A percentile compares a stretch with the other conserved stretches of the same genome.
Conservation (phyloP, 2,329 filamentous ascomycete species). For the Neofusicoccum umdonicola region DNA sequence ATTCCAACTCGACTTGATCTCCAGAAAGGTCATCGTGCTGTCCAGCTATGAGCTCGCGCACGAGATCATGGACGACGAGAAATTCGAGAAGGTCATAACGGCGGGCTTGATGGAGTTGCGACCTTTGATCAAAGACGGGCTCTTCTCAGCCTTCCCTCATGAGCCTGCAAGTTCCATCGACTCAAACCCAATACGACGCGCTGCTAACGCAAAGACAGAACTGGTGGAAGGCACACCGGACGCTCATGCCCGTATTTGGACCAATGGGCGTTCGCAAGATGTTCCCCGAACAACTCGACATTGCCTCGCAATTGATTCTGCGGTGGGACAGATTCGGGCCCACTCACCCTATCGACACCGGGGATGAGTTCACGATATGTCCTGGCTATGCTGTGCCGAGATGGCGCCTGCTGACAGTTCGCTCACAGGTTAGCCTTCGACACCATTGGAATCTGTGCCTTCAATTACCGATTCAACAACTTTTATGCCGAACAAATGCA, state of each 20-base stretch:
- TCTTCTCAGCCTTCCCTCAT: constrained; percentile 21
- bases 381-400: too few relatives aligned
- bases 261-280: constrained; percentile 41
- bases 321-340: constrained; percentile 49
- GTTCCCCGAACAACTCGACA: constrained; percentile 30
- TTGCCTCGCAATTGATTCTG: constrained; percentile 33
- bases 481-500: constrained; percentile 69
- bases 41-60: constrained; percentile 24
- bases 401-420: background rate
- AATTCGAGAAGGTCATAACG: constrained; percentile 20
- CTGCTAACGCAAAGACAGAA: constrained; percentile 15
- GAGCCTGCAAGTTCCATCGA: constrained; percentile 14
- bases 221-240: constrained; percentile 37
- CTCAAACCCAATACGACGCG: background rate
- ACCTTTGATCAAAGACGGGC: constrained; percentile 18
- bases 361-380: constrained; percentile 63
- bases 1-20: constrained; percentile 55
- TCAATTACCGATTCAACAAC: constrained; percentile 72
- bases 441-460: constrained; percentile 68
- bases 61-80: constrained; percentile 19
- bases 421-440: constrained; percentile 63
- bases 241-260: constrained; percentile 49
- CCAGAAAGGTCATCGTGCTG: constrained; percentile 50
- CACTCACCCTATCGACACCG: constrained; percentile 55
- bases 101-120: constrained; percentile 19